Evolutionary conservation across 345 rosid genomes (phyloP).

Genomic region (Citrus sp.): DNA sequence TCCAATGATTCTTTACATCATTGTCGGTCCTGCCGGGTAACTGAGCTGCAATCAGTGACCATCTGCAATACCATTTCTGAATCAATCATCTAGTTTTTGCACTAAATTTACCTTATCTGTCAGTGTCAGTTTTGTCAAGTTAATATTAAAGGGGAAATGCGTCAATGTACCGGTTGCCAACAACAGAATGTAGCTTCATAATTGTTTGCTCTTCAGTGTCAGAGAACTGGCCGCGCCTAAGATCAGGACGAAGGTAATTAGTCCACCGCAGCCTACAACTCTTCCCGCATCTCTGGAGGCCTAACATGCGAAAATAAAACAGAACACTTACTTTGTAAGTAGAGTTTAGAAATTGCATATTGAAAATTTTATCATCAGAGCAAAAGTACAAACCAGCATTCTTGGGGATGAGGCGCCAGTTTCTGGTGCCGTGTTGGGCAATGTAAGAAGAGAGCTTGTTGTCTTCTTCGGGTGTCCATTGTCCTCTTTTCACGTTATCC

Average conservation of each 20-base stretch:
- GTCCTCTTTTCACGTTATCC: conserved; percentile 91
- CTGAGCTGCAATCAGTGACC: conserved; percentile 94
- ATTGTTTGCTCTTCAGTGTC: conserved; percentile 86
- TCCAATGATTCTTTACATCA: conserved; percentile 93
- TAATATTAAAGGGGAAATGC: not conserved
- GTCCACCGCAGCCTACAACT: conserved; percentile 92
- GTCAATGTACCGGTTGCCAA: conserved; percentile 68
- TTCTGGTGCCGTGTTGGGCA: conserved; percentile 88
- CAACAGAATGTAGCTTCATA: conserved; percentile 80
- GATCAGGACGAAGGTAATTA: conserved; percentile 86
- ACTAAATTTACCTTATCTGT: not conserved
- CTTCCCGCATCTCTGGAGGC: conserved; percentile 91
- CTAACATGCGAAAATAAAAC: conserved; percentile 24
- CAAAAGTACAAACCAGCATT: conserved; percentile 53
- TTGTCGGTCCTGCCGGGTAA: conserved; percentile 88
- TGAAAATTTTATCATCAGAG: not conserved
- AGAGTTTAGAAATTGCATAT: not conserved
- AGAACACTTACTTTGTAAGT: not conserved
- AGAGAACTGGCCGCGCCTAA: conserved; percentile 71
- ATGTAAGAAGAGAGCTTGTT: conserved; percentile 90
- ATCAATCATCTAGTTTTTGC: not conserved
- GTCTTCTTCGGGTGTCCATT: conserved; percentile 99
- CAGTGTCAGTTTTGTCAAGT: not conserved
- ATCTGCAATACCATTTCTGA: conserved; percentile 37
- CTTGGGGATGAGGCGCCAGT: conserved; percentile 97